Percentiles rank a stretch among this genome's conserved stretches.
Evolutionary conservation across 306 rosid species (phyloP).

Genomic region (Canavalia ensiformis): DNA sequence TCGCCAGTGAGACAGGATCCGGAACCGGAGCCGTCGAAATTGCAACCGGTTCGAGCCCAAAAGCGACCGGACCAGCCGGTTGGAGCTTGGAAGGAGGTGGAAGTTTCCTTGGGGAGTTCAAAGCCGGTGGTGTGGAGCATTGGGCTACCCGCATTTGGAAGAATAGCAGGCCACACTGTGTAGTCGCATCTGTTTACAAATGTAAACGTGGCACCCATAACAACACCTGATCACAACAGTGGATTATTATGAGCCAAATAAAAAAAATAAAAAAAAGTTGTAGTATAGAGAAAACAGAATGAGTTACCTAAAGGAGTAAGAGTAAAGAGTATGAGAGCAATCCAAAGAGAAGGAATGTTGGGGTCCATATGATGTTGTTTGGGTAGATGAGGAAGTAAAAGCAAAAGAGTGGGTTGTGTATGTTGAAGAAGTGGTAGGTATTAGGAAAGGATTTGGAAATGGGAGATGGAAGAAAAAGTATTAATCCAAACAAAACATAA

Average conservation of each 20-base stretch:
- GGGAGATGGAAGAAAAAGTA: too few species aligned
- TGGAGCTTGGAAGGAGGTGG: conserved; percentile 78
- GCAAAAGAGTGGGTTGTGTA: too few species aligned
- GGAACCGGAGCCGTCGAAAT: conserved; percentile 74
- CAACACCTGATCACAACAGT: conserved; percentile 35
- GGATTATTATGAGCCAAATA: too few species aligned
- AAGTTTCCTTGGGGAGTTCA: conserved; percentile 76
- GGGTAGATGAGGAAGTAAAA: too few species aligned
- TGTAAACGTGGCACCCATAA: conserved; percentile 68
- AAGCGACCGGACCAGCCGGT: conserved; percentile 97
- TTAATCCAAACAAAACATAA: too few species aligned
- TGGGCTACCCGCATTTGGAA: conserved; percentile 83
- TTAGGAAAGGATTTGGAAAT: too few species aligned
- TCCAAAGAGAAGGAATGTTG: neutral
- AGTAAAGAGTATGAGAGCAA: neutral
- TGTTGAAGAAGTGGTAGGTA: too few species aligned
- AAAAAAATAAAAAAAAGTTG: too few species aligned
- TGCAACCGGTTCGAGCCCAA: conserved; percentile 88
- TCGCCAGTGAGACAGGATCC: conserved; percentile 85
- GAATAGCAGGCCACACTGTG: conserved; percentile 96
- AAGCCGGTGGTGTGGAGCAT: conserved; percentile 80
- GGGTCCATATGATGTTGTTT: neutral
- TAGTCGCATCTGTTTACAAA: conserved; percentile 78
- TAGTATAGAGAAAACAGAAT: too few species aligned
- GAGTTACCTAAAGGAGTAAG: neutral